These are phyloP conservation scores for Rhynchospora pubera DNA, from an alignment of 176 grass and related monocot genomes.

Conservation along the genomic window DNA sequence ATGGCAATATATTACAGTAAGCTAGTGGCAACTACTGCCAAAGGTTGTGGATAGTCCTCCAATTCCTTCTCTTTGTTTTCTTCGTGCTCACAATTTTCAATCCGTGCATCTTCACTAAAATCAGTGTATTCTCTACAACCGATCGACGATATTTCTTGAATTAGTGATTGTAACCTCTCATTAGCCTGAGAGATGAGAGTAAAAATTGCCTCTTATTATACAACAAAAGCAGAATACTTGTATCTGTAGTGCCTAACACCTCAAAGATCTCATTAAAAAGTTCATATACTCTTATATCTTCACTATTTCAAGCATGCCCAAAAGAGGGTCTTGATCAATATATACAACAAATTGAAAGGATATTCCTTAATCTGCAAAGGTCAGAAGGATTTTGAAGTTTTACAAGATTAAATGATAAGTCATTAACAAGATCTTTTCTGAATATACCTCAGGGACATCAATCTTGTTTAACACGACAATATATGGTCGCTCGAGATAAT, in stretches of 20 bases:
- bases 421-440: background rate
- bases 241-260: background rate
- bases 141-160: constrained; percentile 63
- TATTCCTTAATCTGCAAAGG: background rate
- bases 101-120: constrained; percentile 15
- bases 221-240: background rate
- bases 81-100: constrained; percentile 10
- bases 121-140: constrained; percentile 47
- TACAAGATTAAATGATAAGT: background rate
- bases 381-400: background rate
- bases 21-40: constrained; percentile 69
- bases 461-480: constrained; percentile 96
- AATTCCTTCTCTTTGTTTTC: constrained; percentile 61
- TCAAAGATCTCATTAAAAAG: background rate
- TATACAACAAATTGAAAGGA: background rate
- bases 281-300: background rate
- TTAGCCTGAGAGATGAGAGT: constrained; percentile 35
- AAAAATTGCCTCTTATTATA: background rate
- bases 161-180: constrained; percentile 54
- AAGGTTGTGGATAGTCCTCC: constrained; percentile 72
- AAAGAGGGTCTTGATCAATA: background rate
- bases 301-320: background rate
- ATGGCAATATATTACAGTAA: constrained; percentile 45
- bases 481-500: constrained; percentile 74
- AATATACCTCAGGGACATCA: constrained; percentile 75